phyloP scores from a whole-genome alignment of 1,284 basidiomycete species.

The Papiliotrema terrestris region DNA sequence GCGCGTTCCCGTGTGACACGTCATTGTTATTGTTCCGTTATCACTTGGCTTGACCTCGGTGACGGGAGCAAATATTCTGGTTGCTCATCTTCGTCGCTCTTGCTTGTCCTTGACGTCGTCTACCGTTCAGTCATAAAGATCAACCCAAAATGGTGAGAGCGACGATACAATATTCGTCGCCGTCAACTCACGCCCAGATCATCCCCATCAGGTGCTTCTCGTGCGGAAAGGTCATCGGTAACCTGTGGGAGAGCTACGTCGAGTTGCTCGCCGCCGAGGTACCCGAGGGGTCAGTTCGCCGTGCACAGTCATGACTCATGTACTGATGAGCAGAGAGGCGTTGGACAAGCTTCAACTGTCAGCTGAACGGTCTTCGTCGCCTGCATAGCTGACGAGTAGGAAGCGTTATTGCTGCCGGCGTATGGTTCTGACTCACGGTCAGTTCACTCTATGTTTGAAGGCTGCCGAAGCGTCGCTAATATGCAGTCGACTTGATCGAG shows the following conservation, averaged over 20 bases:
- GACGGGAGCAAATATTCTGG: too few relatives aligned
- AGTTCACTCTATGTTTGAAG: neutral
- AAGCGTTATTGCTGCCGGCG: constrained; percentile 94
- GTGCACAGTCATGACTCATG: too few relatives aligned
- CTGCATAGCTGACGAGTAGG: constrained; percentile 14
- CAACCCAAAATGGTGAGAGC: neutral
- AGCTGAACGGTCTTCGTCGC: constrained; percentile 1
- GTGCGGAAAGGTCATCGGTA: constrained; percentile 88
- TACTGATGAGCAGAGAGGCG: constrained; percentile 65
- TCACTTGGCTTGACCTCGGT: too few relatives aligned
- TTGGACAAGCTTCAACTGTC: constrained; percentile 79
- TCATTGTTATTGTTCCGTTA: too few relatives aligned
- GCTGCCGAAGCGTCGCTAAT: neutral
- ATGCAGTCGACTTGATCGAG: constrained; percentile 74
- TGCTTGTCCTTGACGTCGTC: too few relatives aligned
- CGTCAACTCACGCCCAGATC: constrained; percentile 31
- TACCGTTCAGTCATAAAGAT: too few relatives aligned
- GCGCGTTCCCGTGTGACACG: too few relatives aligned
- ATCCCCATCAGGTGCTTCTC: constrained; percentile 62
- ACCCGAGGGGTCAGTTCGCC: constrained; percentile 71
- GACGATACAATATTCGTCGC: neutral
- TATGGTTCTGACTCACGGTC: constrained; percentile 95
- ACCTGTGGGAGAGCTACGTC: constrained; percentile 85
- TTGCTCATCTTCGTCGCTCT: too few relatives aligned
- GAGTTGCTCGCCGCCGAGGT: constrained; percentile 71